Base-by-base conservation (phyloP, 257 asterid species). In the Oldenlandia corymbosa region DNA sequence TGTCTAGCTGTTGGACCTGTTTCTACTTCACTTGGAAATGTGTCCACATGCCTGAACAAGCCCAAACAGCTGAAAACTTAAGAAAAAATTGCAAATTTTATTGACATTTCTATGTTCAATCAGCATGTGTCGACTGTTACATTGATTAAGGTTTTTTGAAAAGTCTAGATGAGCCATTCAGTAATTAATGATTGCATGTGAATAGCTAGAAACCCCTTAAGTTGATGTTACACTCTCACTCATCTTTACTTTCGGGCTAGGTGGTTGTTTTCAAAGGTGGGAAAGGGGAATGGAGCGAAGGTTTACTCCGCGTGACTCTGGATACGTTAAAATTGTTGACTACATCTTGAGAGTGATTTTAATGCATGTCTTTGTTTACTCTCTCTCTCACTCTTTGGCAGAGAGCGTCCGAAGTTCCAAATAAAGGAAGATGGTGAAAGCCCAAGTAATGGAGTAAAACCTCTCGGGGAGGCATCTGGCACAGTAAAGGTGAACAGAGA, bases 371-470 rank as follows among this genome's bases (percentile, higher is more conserved):
- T n/a, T n/a, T 18, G 30, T 37, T 55, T 64, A 14, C 66, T 62
- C 67, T 60, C 63, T 58, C 58, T 21, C 55, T 51, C 31, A 24
- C 41, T n/a, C 9, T 54, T 54, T 30, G n/a, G 70, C 58, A 93
- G 86, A 70, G 86, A 78, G 68, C 84, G 86, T 28, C 83, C 81
- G 5, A 81, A 75, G 66, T 75, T 72, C 71, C 77, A 81, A 69
- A 42, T 72, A 48, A 80, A 73, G 75, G 85, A 80, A 26, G 83
- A 73, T 46, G 74, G 49, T 34, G 81, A 71, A 42, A 67, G 77
- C 39, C 78, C 77, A 53, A 78, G 63, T 63, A 74, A 56, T 67
- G 77, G 76, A 41, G 64, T 17, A 61, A 75, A 51, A 60, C 75
- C 80, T 50, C 58, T 71, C 57, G 83, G 86, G 51, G 81, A 78